Evolutionary conservation across 106 monocot genomes (phyloP).

Genomic region (Phalaenopsis aphrodite): DNA sequence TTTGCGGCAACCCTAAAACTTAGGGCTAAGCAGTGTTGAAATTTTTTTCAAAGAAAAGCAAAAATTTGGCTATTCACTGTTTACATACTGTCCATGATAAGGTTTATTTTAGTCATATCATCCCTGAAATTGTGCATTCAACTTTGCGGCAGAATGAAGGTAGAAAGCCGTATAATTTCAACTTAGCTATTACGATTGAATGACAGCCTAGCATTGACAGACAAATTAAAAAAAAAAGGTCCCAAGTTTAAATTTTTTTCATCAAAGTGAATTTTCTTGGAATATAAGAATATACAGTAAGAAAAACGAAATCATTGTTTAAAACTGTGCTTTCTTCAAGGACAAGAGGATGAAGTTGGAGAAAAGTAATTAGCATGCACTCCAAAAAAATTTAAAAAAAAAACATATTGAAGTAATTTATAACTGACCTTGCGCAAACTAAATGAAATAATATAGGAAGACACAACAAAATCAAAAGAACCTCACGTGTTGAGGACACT

Average conservation of each 20-base stretch:
- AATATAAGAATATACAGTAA: not conserved
- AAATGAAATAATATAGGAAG: not conserved
- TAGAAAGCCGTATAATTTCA: not conserved
- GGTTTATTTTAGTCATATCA: too few species aligned
- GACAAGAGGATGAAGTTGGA: not conserved
- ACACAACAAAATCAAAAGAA: slow-evolving; percentile 9
- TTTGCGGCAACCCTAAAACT: not conserved
- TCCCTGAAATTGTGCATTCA: not conserved
- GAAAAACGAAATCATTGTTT: not conserved
- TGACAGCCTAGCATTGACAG: not conserved
- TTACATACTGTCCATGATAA: not conserved
- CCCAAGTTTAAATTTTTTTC: not conserved
- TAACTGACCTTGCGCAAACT: not conserved
- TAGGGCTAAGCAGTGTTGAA: not conserved
- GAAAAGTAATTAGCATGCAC: not conserved
- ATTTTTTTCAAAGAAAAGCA: not conserved
- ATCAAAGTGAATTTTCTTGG: not conserved
- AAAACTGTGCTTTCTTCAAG: not conserved
- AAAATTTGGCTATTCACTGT: not conserved
- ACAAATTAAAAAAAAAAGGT: not conserved
- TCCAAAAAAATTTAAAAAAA: not conserved
- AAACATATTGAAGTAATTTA: not conserved
- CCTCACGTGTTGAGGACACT: slow-evolving; percentile 84
- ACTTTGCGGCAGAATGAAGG: too few species aligned
- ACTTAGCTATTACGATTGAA: not conserved